Percentiles rank a stretch among this genome's conserved stretches.
Conservation (phyloP, 2,329 filamentous ascomycete species). For the Endothia cerciana region DNA sequence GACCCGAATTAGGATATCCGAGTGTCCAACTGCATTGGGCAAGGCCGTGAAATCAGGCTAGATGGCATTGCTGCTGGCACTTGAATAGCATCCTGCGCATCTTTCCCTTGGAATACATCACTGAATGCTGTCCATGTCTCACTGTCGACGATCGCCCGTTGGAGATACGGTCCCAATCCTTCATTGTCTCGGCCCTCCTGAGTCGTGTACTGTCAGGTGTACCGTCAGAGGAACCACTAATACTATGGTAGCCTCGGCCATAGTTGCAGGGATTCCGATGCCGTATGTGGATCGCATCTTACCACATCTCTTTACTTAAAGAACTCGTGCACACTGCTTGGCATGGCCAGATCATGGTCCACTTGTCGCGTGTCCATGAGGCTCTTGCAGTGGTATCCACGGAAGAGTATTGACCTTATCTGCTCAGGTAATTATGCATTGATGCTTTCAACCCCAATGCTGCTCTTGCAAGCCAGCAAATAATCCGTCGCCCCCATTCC, state of each 20-base stretch:
- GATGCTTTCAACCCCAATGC: no score
- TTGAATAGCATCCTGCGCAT: no score
- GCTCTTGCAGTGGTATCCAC: no score
- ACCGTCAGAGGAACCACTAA: constrained; percentile 1
- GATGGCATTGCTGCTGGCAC: no score
- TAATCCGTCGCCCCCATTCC: no score
- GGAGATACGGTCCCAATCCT: neutral
- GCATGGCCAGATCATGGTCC: neutral
- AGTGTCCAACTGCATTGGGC: no score
- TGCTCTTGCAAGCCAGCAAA: neutral
- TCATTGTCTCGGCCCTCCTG: neutral
- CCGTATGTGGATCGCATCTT: neutral
- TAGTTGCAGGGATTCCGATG: neutral
- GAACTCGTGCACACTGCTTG: neutral
- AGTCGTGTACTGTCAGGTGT: constrained; percentile 3
- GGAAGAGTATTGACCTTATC: no score
- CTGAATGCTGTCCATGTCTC: neutral
- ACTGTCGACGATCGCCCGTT: neutral
- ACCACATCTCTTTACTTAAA: neutral
- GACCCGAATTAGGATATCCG: no score
- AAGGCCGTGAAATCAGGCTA: no score
- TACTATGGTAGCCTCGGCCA: neutral
- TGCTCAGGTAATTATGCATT: neutral
- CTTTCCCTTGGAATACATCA: no score
- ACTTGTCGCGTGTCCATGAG: neutral